Evolutionary conservation across 345 rosid genomes (phyloP), one percentile per base, ranked within the genome.

Genomic region (Hibiscus syriacus): DNA sequence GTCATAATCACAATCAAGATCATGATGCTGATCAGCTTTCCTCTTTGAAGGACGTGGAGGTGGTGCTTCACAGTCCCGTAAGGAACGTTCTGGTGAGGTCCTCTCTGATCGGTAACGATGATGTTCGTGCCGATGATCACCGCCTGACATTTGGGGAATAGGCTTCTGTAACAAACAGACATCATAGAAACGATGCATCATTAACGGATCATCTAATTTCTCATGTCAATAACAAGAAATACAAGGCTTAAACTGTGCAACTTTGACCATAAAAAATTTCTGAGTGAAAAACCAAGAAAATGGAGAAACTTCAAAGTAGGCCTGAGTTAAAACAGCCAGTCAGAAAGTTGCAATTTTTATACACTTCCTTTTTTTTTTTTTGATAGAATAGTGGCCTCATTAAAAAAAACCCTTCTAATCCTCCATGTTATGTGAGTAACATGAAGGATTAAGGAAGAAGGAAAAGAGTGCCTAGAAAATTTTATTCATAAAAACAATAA

Each of bases 11-110:
- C 68, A 76, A 0, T 80, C 80, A 14, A 26, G 36, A n/a, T 55
- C 59, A 7, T 73, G 72, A 71, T 77, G 71, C 20, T 75, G 85
- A 9, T 80, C 88, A 3, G 92, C 64, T 71, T 87, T 90, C 54
- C 97, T 80, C 71, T 87, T 90, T 60, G 80, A 67, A 8, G 83
- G 81, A 7, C 83, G 89, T 0, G 82, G 78, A 1, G 82, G 87
- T n/a, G n/a, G n/a, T 2, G 68, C 82, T 26, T 67, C 83, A 19
- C 60, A 64, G 64, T 77, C 76, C 17, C 78, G 83, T 1, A 70
- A 39, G 0, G 83, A 66, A 9, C 73, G 91, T 1, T 78, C 84
- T n/a, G 80, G 86, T 0, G 97, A 73, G 4, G 74, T 25, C 70
- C 86, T 80, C 70, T 84, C 87, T 0, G 86, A 56, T 41, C 85